Conservation (phyloP, 257 asterid species). For the Salvia splendens region DNA sequence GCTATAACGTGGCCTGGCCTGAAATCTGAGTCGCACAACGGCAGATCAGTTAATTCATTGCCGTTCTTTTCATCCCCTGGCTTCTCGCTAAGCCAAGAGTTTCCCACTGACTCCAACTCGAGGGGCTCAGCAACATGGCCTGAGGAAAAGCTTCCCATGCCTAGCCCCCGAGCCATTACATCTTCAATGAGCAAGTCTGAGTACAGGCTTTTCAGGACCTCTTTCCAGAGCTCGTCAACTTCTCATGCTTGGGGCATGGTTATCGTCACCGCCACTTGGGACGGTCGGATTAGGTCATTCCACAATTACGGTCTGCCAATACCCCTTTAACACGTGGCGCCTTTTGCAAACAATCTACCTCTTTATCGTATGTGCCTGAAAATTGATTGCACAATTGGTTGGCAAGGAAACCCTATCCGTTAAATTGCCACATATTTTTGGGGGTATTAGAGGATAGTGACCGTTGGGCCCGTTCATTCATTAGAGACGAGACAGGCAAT, state of each 20-base stretch:
- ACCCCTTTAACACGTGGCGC: slow-evolving; percentile 44
- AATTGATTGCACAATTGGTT: slow-evolving; percentile 43
- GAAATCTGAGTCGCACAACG: slow-evolving; percentile 33
- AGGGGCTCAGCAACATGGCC: slow-evolving; percentile 98
- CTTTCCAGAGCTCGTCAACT: slow-evolving; percentile 63
- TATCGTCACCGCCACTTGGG: slow-evolving; percentile 84
- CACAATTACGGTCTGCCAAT: slow-evolving; percentile 88
- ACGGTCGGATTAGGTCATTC: slow-evolving; percentile 83
- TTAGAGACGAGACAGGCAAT: slow-evolving; percentile 22
- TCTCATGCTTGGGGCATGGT: slow-evolving; percentile 88
- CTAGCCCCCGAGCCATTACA: slow-evolving; percentile 38
- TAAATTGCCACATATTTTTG: slow-evolving; percentile 22
- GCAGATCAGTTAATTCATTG: slow-evolving; percentile 34
- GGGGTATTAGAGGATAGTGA: slow-evolving; percentile 20
- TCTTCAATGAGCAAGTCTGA: slow-evolving; percentile 63
- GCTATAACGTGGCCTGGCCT: slow-evolving; percentile 89
- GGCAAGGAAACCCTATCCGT: slow-evolving; percentile 42
- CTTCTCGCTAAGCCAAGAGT: slow-evolving; percentile 60
- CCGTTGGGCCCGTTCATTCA: slow-evolving; percentile 23
- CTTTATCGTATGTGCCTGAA: background rate
- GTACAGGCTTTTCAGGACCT: slow-evolving; percentile 63
- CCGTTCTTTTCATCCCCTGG: slow-evolving; percentile 57
- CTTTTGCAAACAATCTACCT: background rate
- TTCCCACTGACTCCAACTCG: slow-evolving; percentile 56
- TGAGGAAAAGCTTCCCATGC: slow-evolving; percentile 79